Evolutionary conservation across 768 basidiomycete species (phyloP), one percentile per base, ranked within the genome.

Genomic region (Auriscalpium orientale): DNA sequence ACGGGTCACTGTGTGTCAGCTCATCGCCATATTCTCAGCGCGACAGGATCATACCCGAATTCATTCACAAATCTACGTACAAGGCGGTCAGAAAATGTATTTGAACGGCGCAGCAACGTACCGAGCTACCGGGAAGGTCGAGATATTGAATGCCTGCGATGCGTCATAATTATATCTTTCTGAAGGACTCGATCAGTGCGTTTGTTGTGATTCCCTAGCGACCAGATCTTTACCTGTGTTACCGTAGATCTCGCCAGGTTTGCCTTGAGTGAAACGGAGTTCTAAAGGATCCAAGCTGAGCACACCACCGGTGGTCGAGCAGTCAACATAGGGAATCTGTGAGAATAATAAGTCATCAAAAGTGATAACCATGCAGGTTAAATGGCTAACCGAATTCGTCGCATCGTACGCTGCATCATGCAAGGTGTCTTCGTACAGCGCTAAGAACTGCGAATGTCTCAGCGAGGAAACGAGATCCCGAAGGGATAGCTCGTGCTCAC

Each of bases 151-250:
- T 0, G 81, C 80, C 49, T 71, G 69, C 2, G 68, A 68, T 5
- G 76, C 76, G 58, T 79, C 76, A 58, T 82, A 82, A 61, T 82
- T 79, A 66, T 78, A 83, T 22, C 78, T 75, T 58, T 83, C 81
- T 81, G 44, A 1, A 43, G 40, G n/a, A 36, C 38, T 28, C 3
- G 22, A 28, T 28, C 22, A 28, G 22, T 28, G 5, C 22, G 20
- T 13, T 11, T 13, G 15, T 36, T 20, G 36, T 2, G 35, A 46
- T 12, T 43, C 13, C 22, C 44, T 15, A 43, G 2, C 3, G 40
- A 43, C 3, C 40, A 43, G 12, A 2, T 57, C 54, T 20, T 54
- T 18, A 77, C 79, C 81, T 49, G 68, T 65, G 55, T 82, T 81
- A 6, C 81, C 80, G 53, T 82, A 83, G 35, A 83, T 81, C 34